Evolutionary conservation across 2,329 filamentous ascomycete species (phyloP).

Genomic region (Trichoderma sp.): DNA sequence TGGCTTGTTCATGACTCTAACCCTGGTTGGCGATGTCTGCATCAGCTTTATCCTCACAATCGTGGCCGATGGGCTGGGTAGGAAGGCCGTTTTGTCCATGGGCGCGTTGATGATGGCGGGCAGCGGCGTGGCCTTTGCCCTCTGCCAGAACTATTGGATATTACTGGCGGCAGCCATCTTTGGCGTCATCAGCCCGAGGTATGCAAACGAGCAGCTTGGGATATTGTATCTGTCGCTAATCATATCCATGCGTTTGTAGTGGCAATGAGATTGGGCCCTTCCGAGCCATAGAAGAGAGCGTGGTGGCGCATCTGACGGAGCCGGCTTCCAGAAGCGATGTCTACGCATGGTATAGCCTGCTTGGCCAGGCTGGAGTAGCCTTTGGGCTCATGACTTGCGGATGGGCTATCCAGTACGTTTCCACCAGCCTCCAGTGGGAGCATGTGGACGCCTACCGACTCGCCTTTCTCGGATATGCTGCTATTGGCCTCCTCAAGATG

Average conservation of each 20-base stretch:
- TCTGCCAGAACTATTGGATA: constrained; percentile 57
- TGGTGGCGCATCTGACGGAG: constrained; percentile 57
- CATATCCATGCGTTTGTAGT: constrained; percentile 36
- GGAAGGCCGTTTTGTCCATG: constrained; percentile 53
- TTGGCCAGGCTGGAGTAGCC: constrained; percentile 61
- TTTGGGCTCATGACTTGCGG: constrained; percentile 61
- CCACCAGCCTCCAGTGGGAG: constrained; percentile 45
- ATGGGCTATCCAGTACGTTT: constrained; percentile 58
- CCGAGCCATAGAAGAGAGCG: constrained; percentile 62
- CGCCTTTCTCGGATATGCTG: constrained; percentile 61
- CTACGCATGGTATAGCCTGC: constrained; percentile 63
- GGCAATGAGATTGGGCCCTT: constrained; percentile 67
- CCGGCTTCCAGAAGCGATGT: constrained; percentile 53
- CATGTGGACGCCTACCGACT: constrained; percentile 52
- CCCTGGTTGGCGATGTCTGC: constrained; percentile 59
- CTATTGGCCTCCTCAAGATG: constrained; percentile 59
- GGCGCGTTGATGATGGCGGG: constrained; percentile 58
- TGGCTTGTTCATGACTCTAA: constrained; percentile 67
- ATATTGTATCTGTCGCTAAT: neutral
- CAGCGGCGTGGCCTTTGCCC: constrained; percentile 58
- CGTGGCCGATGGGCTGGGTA: constrained; percentile 59
- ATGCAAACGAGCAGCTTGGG: neutral
- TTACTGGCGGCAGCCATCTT: constrained; percentile 59
- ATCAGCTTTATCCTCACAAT: constrained; percentile 62
- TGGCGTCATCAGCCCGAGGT: constrained; percentile 60